These are phyloP conservation scores for Termitomyces sp. DNA, from an alignment of 768 basidiomycete genomes.

Conservation along the genomic window DNA sequence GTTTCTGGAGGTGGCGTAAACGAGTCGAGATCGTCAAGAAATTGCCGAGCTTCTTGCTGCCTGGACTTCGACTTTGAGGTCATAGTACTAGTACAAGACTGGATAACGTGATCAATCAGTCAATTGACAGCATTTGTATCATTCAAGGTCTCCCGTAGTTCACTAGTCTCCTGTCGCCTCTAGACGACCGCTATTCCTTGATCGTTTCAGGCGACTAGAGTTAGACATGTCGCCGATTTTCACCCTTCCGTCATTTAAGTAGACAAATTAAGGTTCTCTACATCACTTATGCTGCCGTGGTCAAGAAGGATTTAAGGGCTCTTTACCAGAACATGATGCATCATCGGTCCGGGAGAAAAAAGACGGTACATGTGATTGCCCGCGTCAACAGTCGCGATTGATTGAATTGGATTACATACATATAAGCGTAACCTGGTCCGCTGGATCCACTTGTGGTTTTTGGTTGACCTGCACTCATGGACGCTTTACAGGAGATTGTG, in stretches of 20 bases:
- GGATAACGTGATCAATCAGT: neutral
- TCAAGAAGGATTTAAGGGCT: neutral
- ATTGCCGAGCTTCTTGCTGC: conserved; percentile 83
- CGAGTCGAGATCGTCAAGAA: conserved; percentile 93
- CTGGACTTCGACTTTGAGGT: conserved; percentile 63
- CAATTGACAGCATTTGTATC: neutral
- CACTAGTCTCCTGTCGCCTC: neutral
- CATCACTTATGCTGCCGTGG: neutral
- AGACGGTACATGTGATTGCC: conserved; percentile 16
- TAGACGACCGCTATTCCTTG: neutral
- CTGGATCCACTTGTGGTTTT: neutral
- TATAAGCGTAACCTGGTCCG: conserved; percentile 2
- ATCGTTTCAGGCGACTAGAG: neutral
- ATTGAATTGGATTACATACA: neutral
- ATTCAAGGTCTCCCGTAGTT: neutral
- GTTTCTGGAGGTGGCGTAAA: conserved; percentile 39
- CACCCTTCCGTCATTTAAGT: neutral
- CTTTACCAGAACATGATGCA: no score
- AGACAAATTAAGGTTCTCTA: neutral
- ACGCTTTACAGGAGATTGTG: conserved; percentile 41
- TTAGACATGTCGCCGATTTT: neutral
- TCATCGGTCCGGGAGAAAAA: neutral
- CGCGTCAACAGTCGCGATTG: neutral
- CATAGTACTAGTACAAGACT: conserved; percentile 17
- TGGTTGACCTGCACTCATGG: conserved; percentile 14